Evolutionary conservation across 139 green algal species (phyloP), one percentile per base, ranked within the genome.

Genomic region (Diplosphaera chodatii): DNA sequence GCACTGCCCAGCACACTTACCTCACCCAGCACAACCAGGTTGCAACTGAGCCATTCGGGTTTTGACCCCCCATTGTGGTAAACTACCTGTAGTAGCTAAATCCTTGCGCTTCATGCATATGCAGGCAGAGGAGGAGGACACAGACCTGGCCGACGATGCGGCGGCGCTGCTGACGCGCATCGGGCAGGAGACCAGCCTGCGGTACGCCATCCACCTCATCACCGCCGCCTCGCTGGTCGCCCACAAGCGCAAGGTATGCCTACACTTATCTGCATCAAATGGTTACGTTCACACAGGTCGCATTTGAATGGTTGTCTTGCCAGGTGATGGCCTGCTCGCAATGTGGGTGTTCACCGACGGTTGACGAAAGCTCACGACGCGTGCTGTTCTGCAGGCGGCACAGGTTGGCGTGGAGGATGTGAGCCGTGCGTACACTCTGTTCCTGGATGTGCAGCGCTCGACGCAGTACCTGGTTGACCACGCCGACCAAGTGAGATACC

Each of bases 131-230:
- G 93, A 97, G 80, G 93, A 98, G 75, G 93, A 96, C 68, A 91
- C 97, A 64, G 91, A 97, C 75, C 92, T 96, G 85, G 87, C 71
- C 21, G 68, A 55, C 48, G 67, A 48, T 10, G 37, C 37, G 37
- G 37, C 37, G 37, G 37, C 37, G 37, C 37, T 48, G 37, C 37
- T 48, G 37, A 48, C 37, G 32, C 69, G 66, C 75, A 99, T 99
- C 64, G 95, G 87, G 0, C 71, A 81, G 40, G 94, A 98, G 85
- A 98, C 96, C 4, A 90, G 74, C 23, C 80, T 99, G 69, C 90
- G 96, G 20, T 99, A 99, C 77, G 84, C 93, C 63, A 97, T 99
- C 67, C 86, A 99, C 71, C 87, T 99, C 32, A 98, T 99, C 76
- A 94, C 91, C 4, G 88, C 92, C 8, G 83, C 96, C 6, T 75